phyloP scores from a whole-genome alignment of 2,329 filamentous ascomycete genomes.

The Xylariaceae sp. region DNA sequence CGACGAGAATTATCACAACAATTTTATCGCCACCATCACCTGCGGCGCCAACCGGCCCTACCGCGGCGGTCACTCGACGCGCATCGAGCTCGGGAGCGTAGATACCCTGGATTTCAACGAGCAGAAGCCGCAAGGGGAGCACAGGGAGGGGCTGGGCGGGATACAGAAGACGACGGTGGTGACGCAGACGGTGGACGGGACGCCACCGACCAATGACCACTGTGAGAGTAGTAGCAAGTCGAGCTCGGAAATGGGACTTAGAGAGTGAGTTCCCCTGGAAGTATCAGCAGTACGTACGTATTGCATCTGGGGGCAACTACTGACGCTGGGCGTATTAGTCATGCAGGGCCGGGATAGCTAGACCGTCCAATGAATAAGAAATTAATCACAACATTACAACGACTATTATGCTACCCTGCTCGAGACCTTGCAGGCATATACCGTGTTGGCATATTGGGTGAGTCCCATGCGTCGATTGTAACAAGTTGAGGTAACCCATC shows the following conservation, averaged over 20 bases:
- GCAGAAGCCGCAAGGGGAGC: background rate
- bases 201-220: background rate
- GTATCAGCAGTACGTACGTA: too few species aligned
- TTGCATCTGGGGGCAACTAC: too few species aligned
- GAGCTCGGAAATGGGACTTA: background rate
- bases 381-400: too few species aligned
- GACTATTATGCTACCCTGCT: too few species aligned
- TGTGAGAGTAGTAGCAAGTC: background rate
- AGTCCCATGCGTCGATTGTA: too few species aligned
- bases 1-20: background rate
- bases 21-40: background rate
- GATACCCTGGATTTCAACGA: background rate
- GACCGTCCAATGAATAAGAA: too few species aligned
- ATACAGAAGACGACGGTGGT: constrained; percentile 1
- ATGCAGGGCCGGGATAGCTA: too few species aligned
- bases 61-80: background rate
- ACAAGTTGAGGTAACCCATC: too few species aligned
- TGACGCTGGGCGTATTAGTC: too few species aligned
- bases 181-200: background rate
- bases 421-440: too few species aligned
- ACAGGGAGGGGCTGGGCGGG: background rate
- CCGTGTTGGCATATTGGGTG: too few species aligned
- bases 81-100: background rate
- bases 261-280: too few species aligned
- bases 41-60: background rate